phyloP scores from a whole-genome alignment of 1,284 basidiomycete genomes.

The Malassezia vespertilionis region DNA sequence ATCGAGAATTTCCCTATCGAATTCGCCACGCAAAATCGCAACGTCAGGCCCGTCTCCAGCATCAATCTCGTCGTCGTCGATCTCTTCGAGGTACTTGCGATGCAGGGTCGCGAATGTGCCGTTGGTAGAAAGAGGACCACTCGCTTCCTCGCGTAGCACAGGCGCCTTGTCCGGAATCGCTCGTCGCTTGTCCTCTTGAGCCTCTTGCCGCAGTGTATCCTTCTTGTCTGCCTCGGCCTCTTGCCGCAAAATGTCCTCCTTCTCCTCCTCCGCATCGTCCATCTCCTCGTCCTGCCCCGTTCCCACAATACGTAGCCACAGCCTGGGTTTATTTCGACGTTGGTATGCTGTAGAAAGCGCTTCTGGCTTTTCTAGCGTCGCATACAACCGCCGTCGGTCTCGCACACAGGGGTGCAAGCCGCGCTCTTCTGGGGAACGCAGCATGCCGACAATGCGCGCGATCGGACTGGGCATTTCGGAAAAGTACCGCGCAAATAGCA shows the following conservation, averaged over 20 bases:
- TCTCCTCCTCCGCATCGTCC: conserved; percentile 1
- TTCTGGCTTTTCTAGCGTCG: neutral
- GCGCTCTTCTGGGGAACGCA: conserved; percentile 3
- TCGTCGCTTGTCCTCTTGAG: neutral
- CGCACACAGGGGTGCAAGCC: conserved; percentile 1
- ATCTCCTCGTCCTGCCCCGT: conserved; percentile 10
- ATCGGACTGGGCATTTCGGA: conserved; percentile 5
- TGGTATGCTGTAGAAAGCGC: conserved; percentile 4
- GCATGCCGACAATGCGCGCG: conserved; percentile 7
- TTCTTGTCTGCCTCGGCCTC: no score
- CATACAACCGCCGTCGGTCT: conserved; percentile 8
- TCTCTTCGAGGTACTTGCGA: conserved; percentile 3
- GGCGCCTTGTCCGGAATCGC: no score
- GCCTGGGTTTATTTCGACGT: neutral
- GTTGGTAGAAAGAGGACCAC: neutral
- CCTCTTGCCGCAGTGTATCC: neutral
- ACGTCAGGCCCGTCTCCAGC: no score
- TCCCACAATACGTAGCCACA: conserved; percentile 9
- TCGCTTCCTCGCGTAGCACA: neutral
- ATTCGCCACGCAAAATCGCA: neutral
- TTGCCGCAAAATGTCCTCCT: no score
- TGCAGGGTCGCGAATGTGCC: conserved; percentile 1
- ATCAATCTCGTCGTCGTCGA: neutral
- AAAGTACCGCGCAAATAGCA: conserved; percentile 2
- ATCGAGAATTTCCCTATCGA: conserved; percentile 4